Percentiles rank a stretch among this genome's conserved stretches.
These are phyloP conservation scores for Blyttiomyces sp. DNA, from an alignment of 371 early-diverging fungal species.

Conservation along the genomic window DNA sequence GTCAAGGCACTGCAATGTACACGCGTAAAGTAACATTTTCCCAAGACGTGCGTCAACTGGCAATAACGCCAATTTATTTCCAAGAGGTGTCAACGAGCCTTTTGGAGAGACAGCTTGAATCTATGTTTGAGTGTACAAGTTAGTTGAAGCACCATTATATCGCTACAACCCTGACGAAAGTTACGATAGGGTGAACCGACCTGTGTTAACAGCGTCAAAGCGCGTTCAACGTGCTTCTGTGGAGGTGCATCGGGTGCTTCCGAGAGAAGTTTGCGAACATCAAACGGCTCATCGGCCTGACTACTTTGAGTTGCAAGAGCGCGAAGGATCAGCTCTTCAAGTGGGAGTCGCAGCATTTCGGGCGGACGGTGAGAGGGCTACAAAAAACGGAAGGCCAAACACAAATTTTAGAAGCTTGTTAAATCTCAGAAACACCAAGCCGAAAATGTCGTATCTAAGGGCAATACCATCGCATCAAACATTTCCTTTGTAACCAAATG, in stretches of 20 bases:
- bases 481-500: conserved; percentile 60
- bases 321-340: conserved; percentile 68
- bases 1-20: conserved; percentile 27
- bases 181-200: background rate
- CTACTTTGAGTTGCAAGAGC: conserved; percentile 1
- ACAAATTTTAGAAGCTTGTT: no score
- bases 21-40: conserved; percentile 29
- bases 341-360: conserved; percentile 72
- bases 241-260: conserved; percentile 29
- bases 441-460: conserved; percentile 21
- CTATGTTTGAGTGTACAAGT: background rate
- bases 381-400: background rate
- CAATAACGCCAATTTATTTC: conserved; percentile 14
- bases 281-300: background rate
- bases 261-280: conserved; percentile 17
- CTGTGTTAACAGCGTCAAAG: conserved; percentile 17
- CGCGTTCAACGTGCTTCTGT: conserved; percentile 21
- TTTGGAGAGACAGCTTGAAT: conserved; percentile 18
- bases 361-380: conserved; percentile 42
- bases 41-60: conserved; percentile 31
- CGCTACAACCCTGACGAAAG: background rate
- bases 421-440: no score
- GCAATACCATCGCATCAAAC: conserved; percentile 51
- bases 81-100: conserved; percentile 22
- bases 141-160: background rate